Conservation (phyloP, 495 filamentous ascomycete species). For the Aspergillus carlsbadensis region DNA sequence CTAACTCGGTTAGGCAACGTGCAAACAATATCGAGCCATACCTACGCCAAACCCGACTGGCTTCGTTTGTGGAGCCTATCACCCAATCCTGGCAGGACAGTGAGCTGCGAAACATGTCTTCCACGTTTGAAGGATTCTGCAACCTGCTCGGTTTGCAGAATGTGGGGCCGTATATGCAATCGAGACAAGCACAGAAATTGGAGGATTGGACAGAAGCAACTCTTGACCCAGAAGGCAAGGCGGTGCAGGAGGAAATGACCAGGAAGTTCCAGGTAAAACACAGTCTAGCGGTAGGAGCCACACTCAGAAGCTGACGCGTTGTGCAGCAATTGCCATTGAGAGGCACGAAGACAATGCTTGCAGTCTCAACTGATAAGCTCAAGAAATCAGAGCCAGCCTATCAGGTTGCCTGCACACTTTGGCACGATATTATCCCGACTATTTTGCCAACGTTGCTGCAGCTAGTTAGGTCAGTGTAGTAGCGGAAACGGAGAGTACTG, state of each 20-base stretch:
- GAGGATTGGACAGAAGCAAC: constrained; percentile 77
- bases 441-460: constrained; percentile 86
- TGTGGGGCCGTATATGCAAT: constrained; percentile 74
- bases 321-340: constrained; percentile 70
- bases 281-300: too few relatives aligned
- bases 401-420: constrained; percentile 69
- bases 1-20: constrained; percentile 61
- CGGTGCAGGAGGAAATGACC: constrained; percentile 70
- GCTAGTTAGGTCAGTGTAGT: constrained; percentile 64
- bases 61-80: constrained; percentile 74
- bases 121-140: constrained; percentile 78
- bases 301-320: constrained; percentile 8
- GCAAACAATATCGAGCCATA: constrained; percentile 69
- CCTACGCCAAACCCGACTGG: constrained; percentile 61
- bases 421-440: constrained; percentile 76
- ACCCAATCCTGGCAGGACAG: constrained; percentile 76
- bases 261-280: constrained; percentile 60
- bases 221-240: constrained; percentile 76
- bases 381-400: constrained; percentile 66
- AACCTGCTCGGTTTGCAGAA: constrained; percentile 73
- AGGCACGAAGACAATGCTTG: constrained; percentile 84
- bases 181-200: constrained; percentile 69
- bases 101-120: constrained; percentile 63
- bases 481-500: background rate
- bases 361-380: constrained; percentile 85